These are phyloP conservation scores for Suillus cothurnatus DNA, from an alignment of 768 basidiomycete species.

Conservation along the genomic window DNA sequence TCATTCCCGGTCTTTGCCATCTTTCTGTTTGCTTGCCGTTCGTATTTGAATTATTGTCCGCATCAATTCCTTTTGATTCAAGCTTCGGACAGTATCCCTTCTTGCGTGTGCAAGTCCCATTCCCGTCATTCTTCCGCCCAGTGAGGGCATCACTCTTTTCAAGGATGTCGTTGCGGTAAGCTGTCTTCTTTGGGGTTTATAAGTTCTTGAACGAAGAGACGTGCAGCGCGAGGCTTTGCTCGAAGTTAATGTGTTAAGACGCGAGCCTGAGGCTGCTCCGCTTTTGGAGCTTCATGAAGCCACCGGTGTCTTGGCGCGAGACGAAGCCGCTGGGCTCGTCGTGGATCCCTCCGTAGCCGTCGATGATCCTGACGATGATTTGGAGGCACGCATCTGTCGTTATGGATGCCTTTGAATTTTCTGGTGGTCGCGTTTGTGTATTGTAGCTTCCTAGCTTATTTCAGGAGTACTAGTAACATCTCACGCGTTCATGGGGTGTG, in stretches of 20 bases:
- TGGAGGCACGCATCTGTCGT: conserved; percentile 17
- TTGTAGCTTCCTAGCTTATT: neutral
- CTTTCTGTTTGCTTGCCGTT: conserved; percentile 13
- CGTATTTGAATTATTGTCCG: conserved; percentile 3
- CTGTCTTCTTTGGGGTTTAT: neutral
- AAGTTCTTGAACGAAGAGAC: neutral
- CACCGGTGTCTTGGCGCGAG: neutral
- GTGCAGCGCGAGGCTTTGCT: conserved; percentile 11
- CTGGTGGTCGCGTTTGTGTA: neutral
- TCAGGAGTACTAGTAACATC: neutral
- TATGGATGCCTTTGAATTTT: conserved; percentile 15
- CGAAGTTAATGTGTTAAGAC: neutral
- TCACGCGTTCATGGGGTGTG: neutral
- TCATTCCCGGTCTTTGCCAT: conserved; percentile 2
- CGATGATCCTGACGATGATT: conserved; percentile 4
- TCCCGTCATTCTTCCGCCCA: conserved; percentile 13
- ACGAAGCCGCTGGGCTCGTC: neutral
- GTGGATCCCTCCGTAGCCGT: neutral
- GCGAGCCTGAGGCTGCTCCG: conserved; percentile 10
- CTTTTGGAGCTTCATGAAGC: conserved; percentile 5
- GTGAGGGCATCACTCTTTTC: conserved; percentile 11
- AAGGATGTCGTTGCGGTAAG: conserved; percentile 16
- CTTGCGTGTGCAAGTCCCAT: conserved; percentile 12
- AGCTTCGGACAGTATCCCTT: conserved; percentile 9
- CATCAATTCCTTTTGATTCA: neutral